Base-by-base conservation (phyloP, 129 eudicot genomes). In the Tagetes patula region DNA sequence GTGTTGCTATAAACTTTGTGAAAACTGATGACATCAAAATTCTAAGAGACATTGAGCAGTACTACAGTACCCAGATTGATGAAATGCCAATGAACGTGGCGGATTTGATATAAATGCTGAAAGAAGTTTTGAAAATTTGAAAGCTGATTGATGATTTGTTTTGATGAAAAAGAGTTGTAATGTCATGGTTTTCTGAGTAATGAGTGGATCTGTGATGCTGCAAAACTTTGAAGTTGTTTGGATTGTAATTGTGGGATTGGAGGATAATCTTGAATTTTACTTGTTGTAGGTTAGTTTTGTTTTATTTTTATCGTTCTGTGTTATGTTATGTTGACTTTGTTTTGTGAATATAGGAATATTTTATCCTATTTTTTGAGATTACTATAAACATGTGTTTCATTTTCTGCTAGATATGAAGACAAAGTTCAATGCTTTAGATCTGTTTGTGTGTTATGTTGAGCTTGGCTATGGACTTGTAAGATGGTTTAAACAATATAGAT, bases 1-100 rank as follows among this genome's bases (percentile, higher is more conserved):
- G 98, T 89, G 98, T 93, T 81, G 98, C 98, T 42, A 93, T 93
- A 48, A 93, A 93, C 75, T 93, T 93, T 66, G 98, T 93, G 65
- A 93, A 93, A 69, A 87, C 84, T 4, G 98, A 93, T 70, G 98
- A 93, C 72, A 89, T 93, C 77, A 93, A 87, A 78, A 89, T 93
- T 46, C 67, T 93, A 20, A 87, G 98, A 84, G 96, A 93, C 79
- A 93, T 93, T 14, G 98, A 93, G 83, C 98, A 93, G 74, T 93
- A 93, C 75, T 93, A 93, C 87, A 93, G 98, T 67, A 93, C 98
- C 48, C 98, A 93, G 85, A 93, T 93, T 0, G 96, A 89, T 81
- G 98, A 93, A 75, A 87, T 87, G 96, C 98, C 98, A 3, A 85
- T 92, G 98, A 92, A 92, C 53, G 94, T 92, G 69, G 96, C 94